phyloP scores from a whole-genome alignment of 805 yeast genomes.

The Wickerhamomyces subpelliculosus region DNA sequence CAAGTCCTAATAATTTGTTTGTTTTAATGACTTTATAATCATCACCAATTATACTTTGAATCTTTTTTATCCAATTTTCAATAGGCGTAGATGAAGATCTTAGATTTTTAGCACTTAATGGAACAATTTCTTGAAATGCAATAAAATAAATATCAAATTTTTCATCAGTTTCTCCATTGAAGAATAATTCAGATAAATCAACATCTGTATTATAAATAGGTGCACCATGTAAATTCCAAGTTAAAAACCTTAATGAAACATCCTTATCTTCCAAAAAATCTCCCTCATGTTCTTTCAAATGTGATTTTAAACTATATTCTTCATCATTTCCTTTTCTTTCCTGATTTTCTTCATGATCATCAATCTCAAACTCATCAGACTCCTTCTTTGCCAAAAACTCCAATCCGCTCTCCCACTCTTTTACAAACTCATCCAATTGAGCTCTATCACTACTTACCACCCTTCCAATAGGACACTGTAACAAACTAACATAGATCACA shows the following conservation, averaged over 20 bases:
- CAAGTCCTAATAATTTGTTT: conserved; percentile 46
- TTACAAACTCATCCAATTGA: neutral
- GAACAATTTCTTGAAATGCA: conserved; percentile 45
- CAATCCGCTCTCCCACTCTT: neutral
- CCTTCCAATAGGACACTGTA: conserved; percentile 2
- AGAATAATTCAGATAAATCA: conserved; percentile 12
- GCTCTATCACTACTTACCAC: neutral
- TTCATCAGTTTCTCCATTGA: conserved; percentile 1
- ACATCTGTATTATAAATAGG: conserved; percentile 14
- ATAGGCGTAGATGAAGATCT: conserved; percentile 28
- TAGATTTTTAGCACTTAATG: conserved; percentile 33
- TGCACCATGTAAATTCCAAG: conserved; percentile 35
- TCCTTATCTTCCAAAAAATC: conserved; percentile 13
- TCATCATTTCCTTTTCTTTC: neutral
- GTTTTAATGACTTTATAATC: conserved; percentile 32
- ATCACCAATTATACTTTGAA: conserved; percentile 14
- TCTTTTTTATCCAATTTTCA: conserved; percentile 25
- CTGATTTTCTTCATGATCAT: neutral
- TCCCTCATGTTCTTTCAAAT: conserved; percentile 8
- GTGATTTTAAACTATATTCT: conserved; percentile 7
- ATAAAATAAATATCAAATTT: conserved; percentile 32
- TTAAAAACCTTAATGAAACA: conserved; percentile 21
- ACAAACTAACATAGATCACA: neutral
- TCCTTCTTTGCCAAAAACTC: neutral
- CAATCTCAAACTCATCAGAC: neutral